Percentiles rank a stretch among this genome's conserved stretches.
Conservation (phyloP, 345 rosid genomes). For the Excoecaria cochinchinensis region DNA sequence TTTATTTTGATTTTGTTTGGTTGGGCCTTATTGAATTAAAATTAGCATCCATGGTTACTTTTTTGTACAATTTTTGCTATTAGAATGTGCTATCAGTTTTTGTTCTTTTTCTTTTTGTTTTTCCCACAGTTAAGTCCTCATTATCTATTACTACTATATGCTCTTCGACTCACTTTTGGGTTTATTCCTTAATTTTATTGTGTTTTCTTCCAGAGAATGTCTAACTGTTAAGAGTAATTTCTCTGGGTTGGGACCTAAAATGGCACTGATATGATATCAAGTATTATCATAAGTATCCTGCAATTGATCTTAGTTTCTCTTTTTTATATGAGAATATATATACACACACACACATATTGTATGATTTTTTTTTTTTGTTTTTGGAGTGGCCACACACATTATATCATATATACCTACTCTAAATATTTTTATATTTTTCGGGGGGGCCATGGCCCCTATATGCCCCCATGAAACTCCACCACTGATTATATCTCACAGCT, state of each 20-base stretch:
- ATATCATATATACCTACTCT: no score
- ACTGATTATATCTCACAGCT: background rate
- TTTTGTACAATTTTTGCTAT: conserved; percentile 6
- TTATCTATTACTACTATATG: background rate
- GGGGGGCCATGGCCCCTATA: no score
- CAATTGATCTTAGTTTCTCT: background rate
- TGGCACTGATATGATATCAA: background rate
- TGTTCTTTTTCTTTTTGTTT: no score
- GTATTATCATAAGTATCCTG: background rate
- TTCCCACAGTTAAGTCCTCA: no score
- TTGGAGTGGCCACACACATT: no score
- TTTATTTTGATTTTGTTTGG: background rate
- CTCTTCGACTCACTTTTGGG: background rate
- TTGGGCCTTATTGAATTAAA: background rate
- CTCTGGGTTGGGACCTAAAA: background rate
- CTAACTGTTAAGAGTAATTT: background rate
- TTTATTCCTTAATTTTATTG: background rate
- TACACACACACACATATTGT: no score
- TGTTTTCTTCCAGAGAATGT: background rate
- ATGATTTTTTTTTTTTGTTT: no score
- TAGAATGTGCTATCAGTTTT: background rate
- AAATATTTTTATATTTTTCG: no score
- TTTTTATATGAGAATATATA: background rate
- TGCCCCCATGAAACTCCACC: no score
- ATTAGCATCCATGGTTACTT: background rate